Evolutionary conservation across 1,284 basidiomycete genomes (phyloP).

Genomic region (Ustilago crameri): DNA sequence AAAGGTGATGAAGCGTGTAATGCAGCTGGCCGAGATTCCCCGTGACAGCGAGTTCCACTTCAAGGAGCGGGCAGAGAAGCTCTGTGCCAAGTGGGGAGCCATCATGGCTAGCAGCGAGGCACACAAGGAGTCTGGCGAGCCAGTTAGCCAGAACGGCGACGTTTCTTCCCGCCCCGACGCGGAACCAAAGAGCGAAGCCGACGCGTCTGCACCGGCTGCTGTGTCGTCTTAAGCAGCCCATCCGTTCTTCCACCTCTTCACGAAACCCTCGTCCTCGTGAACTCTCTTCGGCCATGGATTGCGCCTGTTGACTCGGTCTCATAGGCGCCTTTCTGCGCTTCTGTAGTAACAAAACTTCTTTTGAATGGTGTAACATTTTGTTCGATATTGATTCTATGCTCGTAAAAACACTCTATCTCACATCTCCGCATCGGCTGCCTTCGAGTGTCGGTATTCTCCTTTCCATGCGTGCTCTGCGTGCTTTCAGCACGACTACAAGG

Average conservation of each 20-base stretch:
- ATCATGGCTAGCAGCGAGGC: conserved; percentile 32
- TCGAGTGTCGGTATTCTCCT: not conserved
- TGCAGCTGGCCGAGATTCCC: conserved; percentile 78
- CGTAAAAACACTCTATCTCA: not conserved
- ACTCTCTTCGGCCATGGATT: not conserved
- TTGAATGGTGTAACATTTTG: conserved; percentile 1
- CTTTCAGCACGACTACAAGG: too few species aligned
- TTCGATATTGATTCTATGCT: not conserved
- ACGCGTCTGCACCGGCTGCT: conserved; percentile 9
- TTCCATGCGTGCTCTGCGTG: too few species aligned
- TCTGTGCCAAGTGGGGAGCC: conserved; percentile 69
- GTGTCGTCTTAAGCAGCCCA: conserved; percentile 8
- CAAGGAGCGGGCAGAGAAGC: conserved; percentile 75
- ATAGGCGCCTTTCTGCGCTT: not conserved
- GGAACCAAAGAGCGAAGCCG: conserved; percentile 25
- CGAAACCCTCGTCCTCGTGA: not conserved
- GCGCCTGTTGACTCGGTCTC: not conserved
- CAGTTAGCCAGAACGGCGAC: conserved; percentile 24
- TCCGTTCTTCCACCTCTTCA: not conserved
- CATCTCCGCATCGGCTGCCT: not conserved
- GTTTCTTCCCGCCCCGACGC: conserved; percentile 9
- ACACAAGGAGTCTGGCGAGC: conserved; percentile 18
- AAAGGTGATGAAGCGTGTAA: conserved; percentile 96
- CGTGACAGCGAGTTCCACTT: conserved; percentile 87
- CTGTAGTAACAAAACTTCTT: conserved; percentile 7